Evolutionary conservation across 176 grass and related monocot species (phyloP).

Genomic region (Stipa capillata): DNA sequence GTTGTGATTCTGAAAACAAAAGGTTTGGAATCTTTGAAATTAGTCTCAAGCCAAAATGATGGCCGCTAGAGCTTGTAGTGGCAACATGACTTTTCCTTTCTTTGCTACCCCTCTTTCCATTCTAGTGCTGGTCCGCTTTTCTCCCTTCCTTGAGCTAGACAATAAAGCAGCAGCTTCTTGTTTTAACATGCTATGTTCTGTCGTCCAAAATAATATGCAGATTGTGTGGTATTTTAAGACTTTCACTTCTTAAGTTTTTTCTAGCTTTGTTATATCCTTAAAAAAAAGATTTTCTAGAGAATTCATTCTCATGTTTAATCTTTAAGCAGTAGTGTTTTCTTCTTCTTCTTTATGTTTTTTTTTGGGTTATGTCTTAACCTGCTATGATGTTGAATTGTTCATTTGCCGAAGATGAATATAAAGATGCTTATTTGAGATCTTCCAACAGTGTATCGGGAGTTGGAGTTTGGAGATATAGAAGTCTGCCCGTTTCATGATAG

Average conservation of each 20-base stretch:
- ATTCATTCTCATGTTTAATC: neutral
- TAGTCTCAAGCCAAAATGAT: slow-evolving; percentile 42
- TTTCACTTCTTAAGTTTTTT: neutral
- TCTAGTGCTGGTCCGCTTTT: slow-evolving; percentile 16
- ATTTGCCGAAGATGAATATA: neutral
- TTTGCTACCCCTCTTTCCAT: slow-evolving; percentile 18
- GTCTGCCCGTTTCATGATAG: neutral
- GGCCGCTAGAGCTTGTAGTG: slow-evolving; percentile 32
- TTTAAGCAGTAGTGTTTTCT: neutral
- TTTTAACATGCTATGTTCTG: slow-evolving; percentile 6
- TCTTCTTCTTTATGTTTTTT: neutral
- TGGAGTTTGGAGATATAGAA: neutral
- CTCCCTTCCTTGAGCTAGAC: slow-evolving; percentile 1
- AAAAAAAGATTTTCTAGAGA: neutral
- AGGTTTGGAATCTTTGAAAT: slow-evolving; percentile 56
- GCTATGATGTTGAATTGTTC: neutral
- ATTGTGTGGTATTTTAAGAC: slow-evolving; percentile 1
- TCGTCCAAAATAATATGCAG: neutral
- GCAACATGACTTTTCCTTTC: slow-evolving; percentile 19
- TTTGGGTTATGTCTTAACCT: neutral
- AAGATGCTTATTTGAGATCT: neutral
- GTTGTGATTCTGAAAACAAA: slow-evolving; percentile 33
- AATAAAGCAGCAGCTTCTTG: neutral
- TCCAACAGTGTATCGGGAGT: neutral
- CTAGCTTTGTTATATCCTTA: neutral